Percentiles rank a stretch among this genome's conserved stretches.
Evolutionary conservation across 1,284 basidiomycete genomes (phyloP).

Genomic region (Anthracocystis panici-leucophaei): DNA sequence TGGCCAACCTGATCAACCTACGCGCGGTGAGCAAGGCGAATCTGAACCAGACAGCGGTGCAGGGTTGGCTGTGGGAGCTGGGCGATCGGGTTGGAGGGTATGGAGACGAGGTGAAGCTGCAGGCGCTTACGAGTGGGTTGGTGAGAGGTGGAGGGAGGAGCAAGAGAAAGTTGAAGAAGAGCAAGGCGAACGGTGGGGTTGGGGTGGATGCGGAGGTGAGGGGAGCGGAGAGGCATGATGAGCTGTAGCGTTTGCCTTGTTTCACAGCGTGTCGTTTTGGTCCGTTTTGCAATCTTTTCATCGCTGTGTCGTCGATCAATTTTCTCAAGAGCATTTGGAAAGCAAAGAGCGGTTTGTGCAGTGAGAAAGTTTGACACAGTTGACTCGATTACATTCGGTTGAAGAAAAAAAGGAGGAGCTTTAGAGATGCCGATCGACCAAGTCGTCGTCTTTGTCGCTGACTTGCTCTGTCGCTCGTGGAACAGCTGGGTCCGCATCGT

Average conservation of each 20-base stretch:
- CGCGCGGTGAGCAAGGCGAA: conserved; percentile 8
- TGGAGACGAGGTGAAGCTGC: conserved; percentile 19
- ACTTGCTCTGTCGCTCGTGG: not conserved
- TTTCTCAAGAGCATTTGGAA: too few relatives aligned
- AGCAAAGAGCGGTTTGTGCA: too few relatives aligned
- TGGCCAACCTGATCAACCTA: conserved; percentile 27
- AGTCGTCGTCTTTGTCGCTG: conserved; percentile 34
- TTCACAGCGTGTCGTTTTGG: too few relatives aligned
- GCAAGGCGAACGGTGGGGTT: not conserved
- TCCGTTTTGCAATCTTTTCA: too few relatives aligned
- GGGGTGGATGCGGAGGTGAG: not conserved
- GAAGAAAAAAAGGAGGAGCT: too few relatives aligned
- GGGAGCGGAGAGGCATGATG: not conserved
- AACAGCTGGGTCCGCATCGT: not conserved
- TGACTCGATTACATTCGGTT: too few relatives aligned
- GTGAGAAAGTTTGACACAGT: too few relatives aligned
- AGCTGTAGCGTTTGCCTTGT: not conserved
- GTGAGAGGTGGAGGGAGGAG: not conserved
- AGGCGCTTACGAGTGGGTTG: conserved; percentile 21
- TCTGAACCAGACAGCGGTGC: conserved; percentile 24
- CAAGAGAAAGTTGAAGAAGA: not conserved
- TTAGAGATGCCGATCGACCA: conserved; percentile 38
- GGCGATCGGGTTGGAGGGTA: conserved; percentile 32
- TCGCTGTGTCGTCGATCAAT: too few relatives aligned
- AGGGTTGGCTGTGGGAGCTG: conserved; percentile 25